A percentile compares a stretch with the other conserved stretches of the same genome.
phyloP scores from a whole-genome alignment of 1,284 basidiomycete species.

The Schizophyllum commune region DNA sequence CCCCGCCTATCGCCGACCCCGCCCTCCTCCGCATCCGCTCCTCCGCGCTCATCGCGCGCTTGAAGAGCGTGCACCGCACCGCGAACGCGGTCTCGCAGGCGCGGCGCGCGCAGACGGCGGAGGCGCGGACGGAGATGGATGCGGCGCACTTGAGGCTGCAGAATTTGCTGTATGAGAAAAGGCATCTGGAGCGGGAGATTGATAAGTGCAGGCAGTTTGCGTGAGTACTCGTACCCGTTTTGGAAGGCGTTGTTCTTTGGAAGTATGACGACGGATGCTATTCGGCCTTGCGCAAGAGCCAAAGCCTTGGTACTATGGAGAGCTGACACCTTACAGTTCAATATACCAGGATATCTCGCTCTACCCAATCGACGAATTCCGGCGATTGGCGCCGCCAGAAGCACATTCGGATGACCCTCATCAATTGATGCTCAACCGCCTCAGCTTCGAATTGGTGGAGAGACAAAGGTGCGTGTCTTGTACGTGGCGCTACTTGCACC shows the following conservation, averaged over 20 bases:
- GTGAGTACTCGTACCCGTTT: constrained; percentile 34
- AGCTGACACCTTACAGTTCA: constrained; percentile 36
- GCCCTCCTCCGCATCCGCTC: constrained; percentile 51
- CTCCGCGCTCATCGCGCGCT: constrained; percentile 53
- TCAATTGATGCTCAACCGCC: constrained; percentile 73
- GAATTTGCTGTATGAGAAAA: constrained; percentile 75
- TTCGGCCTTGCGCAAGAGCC: background rate
- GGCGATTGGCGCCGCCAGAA: constrained; percentile 56
- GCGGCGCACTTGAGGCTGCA: constrained; percentile 75
- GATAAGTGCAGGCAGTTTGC: constrained; percentile 83
- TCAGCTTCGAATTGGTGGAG: constrained; percentile 75
- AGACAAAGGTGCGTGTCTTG: constrained; percentile 55
- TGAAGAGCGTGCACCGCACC: constrained; percentile 38
- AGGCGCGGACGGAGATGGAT: constrained; percentile 74
- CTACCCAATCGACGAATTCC: constrained; percentile 59
- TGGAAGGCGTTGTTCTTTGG: too few species aligned
- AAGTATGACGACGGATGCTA: background rate
- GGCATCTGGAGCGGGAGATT: constrained; percentile 78
- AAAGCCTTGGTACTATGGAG: constrained; percentile 3
- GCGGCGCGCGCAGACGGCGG: constrained; percentile 65
- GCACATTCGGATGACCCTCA: constrained; percentile 59
- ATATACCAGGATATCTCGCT: constrained; percentile 76
- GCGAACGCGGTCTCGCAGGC: constrained; percentile 62
- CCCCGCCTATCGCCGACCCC: constrained; percentile 37
- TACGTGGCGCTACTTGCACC: constrained; percentile 12